Evolutionary conservation across 2,329 filamentous ascomycete genomes (phyloP).

Genomic region (Fusarium sp.): DNA sequence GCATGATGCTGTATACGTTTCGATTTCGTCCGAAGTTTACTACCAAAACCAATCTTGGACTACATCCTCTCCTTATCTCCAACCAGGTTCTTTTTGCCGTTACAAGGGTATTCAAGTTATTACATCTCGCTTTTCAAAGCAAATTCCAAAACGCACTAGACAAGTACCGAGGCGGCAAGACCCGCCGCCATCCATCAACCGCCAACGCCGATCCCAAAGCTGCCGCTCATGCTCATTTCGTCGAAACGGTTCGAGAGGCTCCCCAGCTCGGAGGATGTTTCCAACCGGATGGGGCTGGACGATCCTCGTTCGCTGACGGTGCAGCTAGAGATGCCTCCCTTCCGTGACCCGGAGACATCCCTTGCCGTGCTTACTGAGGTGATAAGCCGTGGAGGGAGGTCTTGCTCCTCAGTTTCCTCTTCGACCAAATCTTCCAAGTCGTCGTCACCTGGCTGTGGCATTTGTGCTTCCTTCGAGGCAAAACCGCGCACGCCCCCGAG

Average conservation of each 20-base stretch:
- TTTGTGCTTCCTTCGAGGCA: conserved; percentile 20
- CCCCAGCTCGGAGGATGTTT: conserved; percentile 44
- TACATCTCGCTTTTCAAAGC: conserved; percentile 1
- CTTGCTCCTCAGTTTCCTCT: conserved; percentile 36
- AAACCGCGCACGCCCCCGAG: conserved; percentile 35
- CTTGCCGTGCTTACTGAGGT: conserved; percentile 14
- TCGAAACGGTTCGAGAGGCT: conserved; percentile 48
- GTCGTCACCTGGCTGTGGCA: conserved; percentile 37
- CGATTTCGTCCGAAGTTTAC: neutral
- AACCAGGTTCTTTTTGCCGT: conserved; percentile 6
- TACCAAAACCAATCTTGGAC: conserved; percentile 3
- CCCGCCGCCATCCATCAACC: conserved; percentile 29
- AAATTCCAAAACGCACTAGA: neutral
- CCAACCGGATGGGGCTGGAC: conserved; percentile 45
- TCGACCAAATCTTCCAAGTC: conserved; percentile 46
- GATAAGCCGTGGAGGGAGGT: conserved; percentile 28
- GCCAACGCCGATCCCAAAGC: conserved; percentile 48
- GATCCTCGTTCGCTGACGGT: conserved; percentile 37
- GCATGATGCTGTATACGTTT: neutral
- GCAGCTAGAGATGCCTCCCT: conserved; percentile 29
- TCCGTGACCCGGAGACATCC: conserved; percentile 9
- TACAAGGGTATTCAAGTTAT: conserved; percentile 30
- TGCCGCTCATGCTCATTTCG: conserved; percentile 49
- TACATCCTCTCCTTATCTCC: neutral
- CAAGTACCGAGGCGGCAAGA: conserved; percentile 2